Evolutionary conservation across 1,284 basidiomycete species (phyloP), one percentile per base, ranked within the genome.

Genomic region (Dichomitus squalens): DNA sequence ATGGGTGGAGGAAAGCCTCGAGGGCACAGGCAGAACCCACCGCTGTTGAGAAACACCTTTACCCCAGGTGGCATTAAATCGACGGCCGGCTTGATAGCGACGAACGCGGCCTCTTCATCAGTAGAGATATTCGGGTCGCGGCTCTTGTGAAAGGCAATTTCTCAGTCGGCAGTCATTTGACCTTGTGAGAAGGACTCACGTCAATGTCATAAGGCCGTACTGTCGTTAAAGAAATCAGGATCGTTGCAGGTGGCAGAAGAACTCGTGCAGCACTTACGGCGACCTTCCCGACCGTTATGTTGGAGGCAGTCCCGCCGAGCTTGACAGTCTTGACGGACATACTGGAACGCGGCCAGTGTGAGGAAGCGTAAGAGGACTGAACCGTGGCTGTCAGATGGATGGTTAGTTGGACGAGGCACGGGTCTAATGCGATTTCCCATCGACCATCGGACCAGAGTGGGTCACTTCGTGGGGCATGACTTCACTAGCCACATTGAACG

Each of bases 41-140:
- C 75, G 57, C 73, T 75, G 44, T 79, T 79, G 54, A 80, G 52
- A 34, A 79, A 55, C 70, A 75, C 72, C 60, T 78, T 84, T 33
- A 74, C 64, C 16, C 73, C 75, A 0, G 68, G 52, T 4, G 77
- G 77, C 8, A 79, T 72, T 0, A 80, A 78, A 23, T 82, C 77
- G 47, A 88, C 73, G 4, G 79, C 79, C 12, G 83, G 79, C 65
- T 81, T 84, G 73, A 88, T 83, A 4, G 81, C 73, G 25, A 76
- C 78, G 54, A 88, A 86, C 25, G 41, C 41, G 7, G 78, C 78
- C 20, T 79, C 72, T 48, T 82, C 78, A 36, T 87, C 82, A 0
- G 80, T n/a, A n/a, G n/a, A n/a, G n/a, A 67, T 1, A 76, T 68
- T 3, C 72, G 73, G 4, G 47, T 41, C 40, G 11, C 44, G 47